Evolutionary conservation across 2,329 filamentous ascomycete species (phyloP).

Genomic region (Nakataea oryzae): DNA sequence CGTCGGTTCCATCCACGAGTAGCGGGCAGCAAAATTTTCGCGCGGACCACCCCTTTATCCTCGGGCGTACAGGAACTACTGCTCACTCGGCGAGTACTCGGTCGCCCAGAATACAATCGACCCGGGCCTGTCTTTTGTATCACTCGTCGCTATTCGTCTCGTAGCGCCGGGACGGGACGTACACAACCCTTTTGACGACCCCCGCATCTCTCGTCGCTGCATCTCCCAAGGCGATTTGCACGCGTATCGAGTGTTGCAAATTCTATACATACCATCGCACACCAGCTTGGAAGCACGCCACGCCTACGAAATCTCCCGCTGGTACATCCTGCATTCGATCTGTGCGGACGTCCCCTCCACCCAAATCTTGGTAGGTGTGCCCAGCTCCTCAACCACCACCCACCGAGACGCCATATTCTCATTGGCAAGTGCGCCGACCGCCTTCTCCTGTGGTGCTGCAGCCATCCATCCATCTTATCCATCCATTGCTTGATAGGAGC

Average conservation of each 20-base stretch:
- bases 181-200: neutral
- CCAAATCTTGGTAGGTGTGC: neutral
- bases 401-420: neutral
- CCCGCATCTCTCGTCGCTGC: neutral
- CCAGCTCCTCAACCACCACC: neutral
- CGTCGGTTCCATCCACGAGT: neutral
- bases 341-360: neutral
- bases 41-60: neutral
- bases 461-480: neutral
- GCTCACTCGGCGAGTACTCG: neutral
- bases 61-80: neutral
- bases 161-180: too few relatives aligned
- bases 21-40: neutral
- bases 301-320: neutral
- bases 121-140: neutral
- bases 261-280: neutral
- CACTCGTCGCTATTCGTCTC: neutral
- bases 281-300: neutral
- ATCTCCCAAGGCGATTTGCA: neutral
- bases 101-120: neutral
- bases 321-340: neutral
- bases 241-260: neutral
- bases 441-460: neutral
- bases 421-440: neutral
- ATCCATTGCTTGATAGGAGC: neutral